These are phyloP conservation scores for Trypanosoma boissoni DNA, from an alignment of 208 protist species.

Conservation along the genomic window DNA sequence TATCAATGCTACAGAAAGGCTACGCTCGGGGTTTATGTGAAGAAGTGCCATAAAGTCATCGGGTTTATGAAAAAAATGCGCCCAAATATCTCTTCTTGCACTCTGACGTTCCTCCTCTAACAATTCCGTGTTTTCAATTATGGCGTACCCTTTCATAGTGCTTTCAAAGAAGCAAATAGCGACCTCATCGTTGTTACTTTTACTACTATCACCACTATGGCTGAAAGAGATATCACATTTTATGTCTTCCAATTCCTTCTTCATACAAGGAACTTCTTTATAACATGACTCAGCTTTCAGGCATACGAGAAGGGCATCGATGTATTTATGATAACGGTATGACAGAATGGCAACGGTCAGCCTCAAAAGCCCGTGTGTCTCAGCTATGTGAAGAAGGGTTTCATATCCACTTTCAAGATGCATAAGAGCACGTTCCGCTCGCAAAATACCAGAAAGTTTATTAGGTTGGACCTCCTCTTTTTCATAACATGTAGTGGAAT, in stretches of 20 bases:
- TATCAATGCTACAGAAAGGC: conserved; percentile 27
- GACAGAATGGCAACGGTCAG: conserved; percentile 50
- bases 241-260: too few relatives aligned
- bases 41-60: conserved; percentile 29
- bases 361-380: conserved; percentile 37
- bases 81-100: conserved; percentile 31
- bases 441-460: conserved; percentile 14
- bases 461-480: too few relatives aligned
- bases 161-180: conserved; percentile 26
- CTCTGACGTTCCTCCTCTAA: conserved; percentile 4
- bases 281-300: conserved; percentile 28
- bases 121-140: conserved; percentile 11
- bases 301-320: conserved; percentile 49
- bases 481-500: background rate
- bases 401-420: conserved; percentile 42
- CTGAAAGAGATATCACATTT: too few relatives aligned
- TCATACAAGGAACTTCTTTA: too few relatives aligned
- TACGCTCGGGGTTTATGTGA: conserved; percentile 29
- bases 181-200: conserved; percentile 6
- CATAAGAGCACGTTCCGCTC: conserved; percentile 59
- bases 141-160: conserved; percentile 16
- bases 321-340: conserved; percentile 41
- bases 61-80: conserved; percentile 24
- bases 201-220: too few relatives aligned
- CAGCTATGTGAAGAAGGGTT: conserved; percentile 40